A percentile compares a stretch with the other conserved stretches of the same genome.
Conservation (phyloP, 495 filamentous ascomycete genomes). For the Rhypophila decipiens region DNA sequence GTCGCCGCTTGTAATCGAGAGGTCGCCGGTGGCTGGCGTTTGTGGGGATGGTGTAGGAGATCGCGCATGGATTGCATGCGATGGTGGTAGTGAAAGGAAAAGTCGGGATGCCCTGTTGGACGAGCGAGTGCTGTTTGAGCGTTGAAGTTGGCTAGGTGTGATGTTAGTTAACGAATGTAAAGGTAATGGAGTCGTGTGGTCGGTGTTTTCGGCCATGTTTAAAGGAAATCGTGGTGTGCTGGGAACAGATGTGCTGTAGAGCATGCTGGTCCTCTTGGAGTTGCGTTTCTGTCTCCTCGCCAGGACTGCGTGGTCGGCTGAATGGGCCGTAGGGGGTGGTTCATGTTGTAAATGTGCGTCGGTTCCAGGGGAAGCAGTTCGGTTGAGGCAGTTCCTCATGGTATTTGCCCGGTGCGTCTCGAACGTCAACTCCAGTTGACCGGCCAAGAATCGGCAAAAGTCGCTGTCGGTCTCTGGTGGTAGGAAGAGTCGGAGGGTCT, state of each 20-base stretch:
- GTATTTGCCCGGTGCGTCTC: conserved; percentile 22
- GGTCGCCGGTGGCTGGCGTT: background rate
- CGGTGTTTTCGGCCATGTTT: background rate
- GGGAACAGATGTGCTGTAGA: background rate
- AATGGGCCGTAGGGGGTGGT: too few species aligned
- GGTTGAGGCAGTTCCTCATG: conserved; percentile 12
- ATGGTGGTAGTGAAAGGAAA: background rate
- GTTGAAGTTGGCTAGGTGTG: background rate
- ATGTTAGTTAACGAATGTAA: too few species aligned
- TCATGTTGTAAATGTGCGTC: too few species aligned
- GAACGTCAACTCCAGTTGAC: conserved; percentile 23
- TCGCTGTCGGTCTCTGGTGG: conserved; percentile 13
- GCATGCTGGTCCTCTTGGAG: conserved; percentile 6
- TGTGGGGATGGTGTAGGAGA: too few species aligned
- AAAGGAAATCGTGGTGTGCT: background rate
- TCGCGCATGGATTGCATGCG: too few species aligned
- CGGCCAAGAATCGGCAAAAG: conserved; percentile 20
- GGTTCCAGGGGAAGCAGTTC: background rate
- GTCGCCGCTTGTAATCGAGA: background rate
- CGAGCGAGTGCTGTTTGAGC: background rate
- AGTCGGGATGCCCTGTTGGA: background rate
- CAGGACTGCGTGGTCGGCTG: background rate
- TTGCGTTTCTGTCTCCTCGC: conserved; percentile 2
- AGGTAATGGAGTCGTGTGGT: background rate
- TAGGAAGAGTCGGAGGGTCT: conserved; percentile 21